Base-by-base conservation (phyloP, 176 grass and related monocot species). In the Oryza meridionalis region DNA sequence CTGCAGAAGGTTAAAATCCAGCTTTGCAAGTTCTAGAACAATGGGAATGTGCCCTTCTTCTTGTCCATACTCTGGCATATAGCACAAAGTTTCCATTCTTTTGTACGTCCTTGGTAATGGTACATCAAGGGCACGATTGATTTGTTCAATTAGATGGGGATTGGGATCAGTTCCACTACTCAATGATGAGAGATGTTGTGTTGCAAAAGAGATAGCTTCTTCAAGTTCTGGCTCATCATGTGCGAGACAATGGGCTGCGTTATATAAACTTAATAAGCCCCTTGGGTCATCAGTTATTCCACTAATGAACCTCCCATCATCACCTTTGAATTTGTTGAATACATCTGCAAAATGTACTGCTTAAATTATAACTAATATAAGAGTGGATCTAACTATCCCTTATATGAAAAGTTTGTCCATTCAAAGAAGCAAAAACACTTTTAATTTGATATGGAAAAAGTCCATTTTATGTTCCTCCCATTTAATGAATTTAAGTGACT, bases 1-100 rank as follows among this genome's bases (percentile, higher is more conserved):
- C 43, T 81, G 65, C 9, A 25, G 75, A 22, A 77, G 55, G 35
- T 63, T 64, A 42, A 63, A 77, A 26, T 77, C 50, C 35, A 81
- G 15, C 65, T 40, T 81, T 21, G 78, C 65, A 4, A 81, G 63
- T 19, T 81, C 65, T 13, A 81, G 11, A 14, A 81, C 7, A 33
- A 76, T 13, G 7, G 40, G 24, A 46, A 53, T 58, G 12, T 55
- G 26, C 6, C 47, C 22, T 76, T 58, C 46, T 44, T 76, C 73
- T 27, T 33, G 44, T 76, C 50, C 3, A 17, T 76, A 76, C 26
- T 55, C 50, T 0, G 17, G 25, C 12, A 58, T 58, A 21, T 51
- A 76, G 1, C 27, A 17, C 3, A 16, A 26, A 14, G 44, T 27
- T 58, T 76, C 73, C 43, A 76, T 12, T 55, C 44, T 58, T 29